Base-by-base conservation (phyloP, 208 protist species). In the Zelonia costaricensis region DNA sequence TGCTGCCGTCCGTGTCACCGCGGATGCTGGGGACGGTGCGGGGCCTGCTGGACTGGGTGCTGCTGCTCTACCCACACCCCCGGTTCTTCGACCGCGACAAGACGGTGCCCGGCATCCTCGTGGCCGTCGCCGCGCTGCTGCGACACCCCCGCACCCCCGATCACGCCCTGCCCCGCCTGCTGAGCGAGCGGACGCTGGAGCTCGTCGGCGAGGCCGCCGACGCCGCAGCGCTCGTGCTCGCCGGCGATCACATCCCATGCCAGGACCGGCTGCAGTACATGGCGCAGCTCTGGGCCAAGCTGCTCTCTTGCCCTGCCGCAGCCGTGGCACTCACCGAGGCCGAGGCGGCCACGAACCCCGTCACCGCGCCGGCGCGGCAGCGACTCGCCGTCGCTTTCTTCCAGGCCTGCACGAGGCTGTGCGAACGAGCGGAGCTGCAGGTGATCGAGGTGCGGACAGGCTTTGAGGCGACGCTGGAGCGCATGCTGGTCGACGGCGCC, bases 61-160 rank as follows among this genome's bases (percentile, higher is more conserved):
- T 73, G 28, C 45, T 66, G 28, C 51, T 67, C 40, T 78, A 62
- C 63, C 58, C 65, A 1, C 36, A 43, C 15, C 51, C 60, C 13
- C 43, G 20, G 23, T 76, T 68, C 43, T 82, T 74, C 31, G 65
- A 71, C 3, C 68, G 64, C 3, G 52, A 46, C 23, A 62, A 49
- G 39, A 69, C 46, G 12, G 65, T 70, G 39, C 47, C 52, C 3
- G 58, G 68, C 16, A 46, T 87, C 16, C 27, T 81, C 13, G 43
- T 65, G 66, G 47, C 87, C n/a, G 65, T 87, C 16, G 39, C 67
- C 20, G 68, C 64, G 1, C 55, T 81, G 22, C 52, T 40, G 6
- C 43, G 59, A 3, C 67, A 76, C 44, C 46, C 25, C 27, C 20
- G 22, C 40, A 42, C 31, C 5, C 44, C 31, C 13, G 33, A 39